Percentiles rank a stretch among this genome's conserved stretches.
These are phyloP conservation scores for Catenaria anguillulae DNA, from an alignment of 371 early-diverging fungal species.

Conservation along the genomic window DNA sequence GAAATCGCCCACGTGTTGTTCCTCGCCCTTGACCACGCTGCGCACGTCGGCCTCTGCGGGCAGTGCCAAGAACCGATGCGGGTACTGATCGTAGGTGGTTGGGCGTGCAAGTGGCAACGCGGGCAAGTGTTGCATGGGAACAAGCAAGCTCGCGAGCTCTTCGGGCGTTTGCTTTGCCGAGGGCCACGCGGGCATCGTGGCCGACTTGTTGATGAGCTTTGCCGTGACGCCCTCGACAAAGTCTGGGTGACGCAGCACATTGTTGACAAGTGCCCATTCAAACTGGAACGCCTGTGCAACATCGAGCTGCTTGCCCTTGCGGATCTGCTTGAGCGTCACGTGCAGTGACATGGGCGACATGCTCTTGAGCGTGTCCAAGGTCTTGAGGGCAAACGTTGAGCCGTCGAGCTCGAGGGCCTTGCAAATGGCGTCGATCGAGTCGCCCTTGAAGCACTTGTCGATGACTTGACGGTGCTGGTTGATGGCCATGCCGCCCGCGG, in stretches of 20 bases:
- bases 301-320: slow-evolving; percentile 46
- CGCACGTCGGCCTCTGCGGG: slow-evolving; percentile 65
- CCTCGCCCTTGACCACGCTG: background rate
- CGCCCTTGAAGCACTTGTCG: slow-evolving; percentile 67
- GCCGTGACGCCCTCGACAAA: slow-evolving; percentile 78
- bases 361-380: slow-evolving; percentile 40
- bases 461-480: slow-evolving; percentile 57
- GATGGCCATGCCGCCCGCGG: slow-evolving; percentile 37
- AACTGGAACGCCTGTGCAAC: slow-evolving; percentile 68
- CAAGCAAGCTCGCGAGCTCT: slow-evolving; percentile 40
- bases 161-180: slow-evolving; percentile 42
- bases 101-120: slow-evolving; percentile 13
- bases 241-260: slow-evolving; percentile 62
- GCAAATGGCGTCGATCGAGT: slow-evolving; percentile 65
- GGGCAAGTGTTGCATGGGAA: slow-evolving; percentile 14
- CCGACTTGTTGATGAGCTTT: slow-evolving; percentile 49
- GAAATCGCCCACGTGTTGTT: background rate
- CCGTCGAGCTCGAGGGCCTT: slow-evolving; percentile 51
- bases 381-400: slow-evolving; percentile 51
- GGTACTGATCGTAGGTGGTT: slow-evolving; percentile 16
- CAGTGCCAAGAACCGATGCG: slow-evolving; percentile 47
- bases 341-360: slow-evolving; percentile 75
- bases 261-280: slow-evolving; percentile 68
- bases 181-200: slow-evolving; percentile 52
- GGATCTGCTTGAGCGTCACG: slow-evolving; percentile 67